phyloP scores from a whole-genome alignment of 345 rosid species.

The Bruguiera sexangula region DNA sequence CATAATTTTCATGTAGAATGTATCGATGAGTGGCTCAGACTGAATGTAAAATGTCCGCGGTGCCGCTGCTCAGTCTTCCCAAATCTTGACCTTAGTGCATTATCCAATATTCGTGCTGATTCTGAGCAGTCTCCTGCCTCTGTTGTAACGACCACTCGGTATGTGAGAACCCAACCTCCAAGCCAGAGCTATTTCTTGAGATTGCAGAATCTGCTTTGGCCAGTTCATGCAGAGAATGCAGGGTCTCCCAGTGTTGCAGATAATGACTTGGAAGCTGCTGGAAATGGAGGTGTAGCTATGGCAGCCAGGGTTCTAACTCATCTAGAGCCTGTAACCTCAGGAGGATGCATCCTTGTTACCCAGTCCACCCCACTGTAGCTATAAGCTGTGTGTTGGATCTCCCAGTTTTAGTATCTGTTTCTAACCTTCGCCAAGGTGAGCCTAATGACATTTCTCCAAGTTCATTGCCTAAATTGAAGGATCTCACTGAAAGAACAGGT shows the following conservation, averaged over 20 bases:
- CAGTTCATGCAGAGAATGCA: conserved; percentile 49
- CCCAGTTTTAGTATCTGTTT: background rate
- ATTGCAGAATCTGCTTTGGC: conserved; percentile 57
- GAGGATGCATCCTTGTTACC: conserved; percentile 3
- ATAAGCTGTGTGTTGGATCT: background rate
- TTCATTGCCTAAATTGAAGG: background rate
- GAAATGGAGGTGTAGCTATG: conserved; percentile 19
- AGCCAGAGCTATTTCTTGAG: conserved; percentile 77
- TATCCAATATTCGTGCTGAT: conserved; percentile 72
- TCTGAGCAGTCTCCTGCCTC: conserved; percentile 50
- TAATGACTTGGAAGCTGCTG: conserved; percentile 36
- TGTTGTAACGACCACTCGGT: conserved; percentile 37
- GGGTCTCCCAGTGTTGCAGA: conserved; percentile 28
- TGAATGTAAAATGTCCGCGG: conserved; percentile 95
- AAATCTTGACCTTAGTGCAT: conserved; percentile 90
- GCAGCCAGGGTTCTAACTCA: conserved; percentile 2
- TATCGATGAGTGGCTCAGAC: conserved; percentile 91
- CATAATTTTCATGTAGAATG: conserved; percentile 98
- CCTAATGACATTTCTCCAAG: background rate
- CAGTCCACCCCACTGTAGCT: conserved; percentile 4
- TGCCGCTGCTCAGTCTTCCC: conserved; percentile 97
- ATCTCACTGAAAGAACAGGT: conserved; percentile 1
- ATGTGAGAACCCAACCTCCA: conserved; percentile 58
- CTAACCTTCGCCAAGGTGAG: conserved; percentile 7
- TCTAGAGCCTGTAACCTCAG: background rate